Evolutionary conservation across 139 green algal species (phyloP).

Genomic region (Ettlia oleoabundans): DNA sequence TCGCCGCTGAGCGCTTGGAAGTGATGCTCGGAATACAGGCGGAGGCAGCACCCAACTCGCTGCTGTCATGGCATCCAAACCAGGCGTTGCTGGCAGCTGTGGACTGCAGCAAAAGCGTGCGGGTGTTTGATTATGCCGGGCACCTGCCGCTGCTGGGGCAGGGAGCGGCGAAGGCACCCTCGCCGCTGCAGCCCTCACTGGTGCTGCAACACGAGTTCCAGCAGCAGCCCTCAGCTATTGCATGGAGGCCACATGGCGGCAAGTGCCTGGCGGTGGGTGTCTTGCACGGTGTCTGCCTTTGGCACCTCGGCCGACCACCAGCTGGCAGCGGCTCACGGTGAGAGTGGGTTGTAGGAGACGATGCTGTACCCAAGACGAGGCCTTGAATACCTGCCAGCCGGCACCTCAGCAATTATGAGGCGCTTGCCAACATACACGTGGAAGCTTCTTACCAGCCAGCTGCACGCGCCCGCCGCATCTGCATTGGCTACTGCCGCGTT

Average conservation of each 20-base stretch:
- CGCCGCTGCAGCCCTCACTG: constrained; percentile 1
- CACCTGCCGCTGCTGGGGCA: constrained; percentile 23
- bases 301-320: constrained; percentile 18
- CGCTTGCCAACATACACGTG: no score
- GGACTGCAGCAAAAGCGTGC: not conserved
- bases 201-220: constrained; percentile 32
- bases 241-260: constrained; percentile 27
- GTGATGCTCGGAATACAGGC: not conserved
- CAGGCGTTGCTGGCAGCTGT: constrained; percentile 29
- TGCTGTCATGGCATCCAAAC: constrained; percentile 24
- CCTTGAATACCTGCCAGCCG: not conserved
- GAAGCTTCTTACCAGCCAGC: no score
- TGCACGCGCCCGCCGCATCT: no score
- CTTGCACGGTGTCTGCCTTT: constrained; percentile 23
- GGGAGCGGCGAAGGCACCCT: not conserved
- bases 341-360: not conserved
- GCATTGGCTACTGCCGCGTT: no score
- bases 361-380: not conserved
- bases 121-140: constrained; percentile 17
- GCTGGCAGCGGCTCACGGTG: constrained; percentile 2
- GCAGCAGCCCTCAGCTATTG: not conserved
- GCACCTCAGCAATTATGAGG: not conserved
- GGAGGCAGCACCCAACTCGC: not conserved
- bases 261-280: constrained; percentile 17
- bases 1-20: not conserved